Conservation (phyloP, 2,329 filamentous ascomycete species). For the Colletotrichum tabaci region DNA sequence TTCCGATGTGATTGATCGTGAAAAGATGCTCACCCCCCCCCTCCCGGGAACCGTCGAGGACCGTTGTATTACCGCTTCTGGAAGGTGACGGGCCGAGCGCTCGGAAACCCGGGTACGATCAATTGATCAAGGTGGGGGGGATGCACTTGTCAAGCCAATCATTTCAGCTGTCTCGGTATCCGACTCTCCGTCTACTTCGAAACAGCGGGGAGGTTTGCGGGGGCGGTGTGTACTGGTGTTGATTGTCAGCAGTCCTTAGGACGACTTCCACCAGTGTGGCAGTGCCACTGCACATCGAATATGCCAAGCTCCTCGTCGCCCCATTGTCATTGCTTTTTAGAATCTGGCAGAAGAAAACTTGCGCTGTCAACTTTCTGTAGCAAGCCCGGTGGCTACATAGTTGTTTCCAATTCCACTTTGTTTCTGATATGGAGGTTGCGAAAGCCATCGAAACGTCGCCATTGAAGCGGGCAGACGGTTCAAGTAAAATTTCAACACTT, state of each 20-base stretch:
- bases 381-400: no score
- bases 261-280: background rate
- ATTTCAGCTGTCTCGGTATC: background rate
- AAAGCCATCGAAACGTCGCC: no score
- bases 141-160: background rate
- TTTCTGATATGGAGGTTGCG: no score
- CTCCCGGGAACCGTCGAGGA: background rate
- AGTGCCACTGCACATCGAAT: background rate
- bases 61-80: conserved; percentile 21
- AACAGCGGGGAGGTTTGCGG: background rate
- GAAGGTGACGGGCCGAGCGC: conserved; percentile 29
- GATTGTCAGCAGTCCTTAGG: background rate
- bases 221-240: background rate
- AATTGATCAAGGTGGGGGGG: background rate
- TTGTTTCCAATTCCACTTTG: no score
- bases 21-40: background rate
- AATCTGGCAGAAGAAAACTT: no score
- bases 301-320: background rate
- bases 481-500: no score
- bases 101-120: conserved; percentile 14
- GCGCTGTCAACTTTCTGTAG: no score
- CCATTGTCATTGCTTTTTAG: no score
- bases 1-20: background rate
- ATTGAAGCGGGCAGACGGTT: no score
- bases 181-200: conserved; percentile 7